Evolutionary conservation across 495 filamentous ascomycete species (phyloP).

Genomic region (Penicillium argentinense): DNA sequence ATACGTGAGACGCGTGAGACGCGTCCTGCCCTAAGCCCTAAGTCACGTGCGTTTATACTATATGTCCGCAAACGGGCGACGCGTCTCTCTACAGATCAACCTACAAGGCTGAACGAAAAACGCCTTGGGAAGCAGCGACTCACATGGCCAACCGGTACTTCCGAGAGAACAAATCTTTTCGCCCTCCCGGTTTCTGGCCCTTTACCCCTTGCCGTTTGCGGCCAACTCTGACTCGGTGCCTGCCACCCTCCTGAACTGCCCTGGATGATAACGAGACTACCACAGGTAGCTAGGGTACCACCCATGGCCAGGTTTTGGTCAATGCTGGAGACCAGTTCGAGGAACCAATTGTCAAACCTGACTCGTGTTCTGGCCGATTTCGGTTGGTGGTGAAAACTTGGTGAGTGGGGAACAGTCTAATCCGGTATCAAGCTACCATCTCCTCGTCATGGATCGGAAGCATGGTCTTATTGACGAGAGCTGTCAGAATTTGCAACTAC

Average conservation of each 20-base stretch:
- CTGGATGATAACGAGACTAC: constrained; percentile 25
- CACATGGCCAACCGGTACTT: no score
- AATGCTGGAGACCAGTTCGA: not conserved
- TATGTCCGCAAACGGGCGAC: constrained; percentile 17
- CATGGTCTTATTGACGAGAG: not conserved
- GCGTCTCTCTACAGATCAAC: not conserved
- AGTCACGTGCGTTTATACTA: constrained; percentile 12
- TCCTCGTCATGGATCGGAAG: constrained; percentile 14
- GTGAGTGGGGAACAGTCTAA: constrained; percentile 6
- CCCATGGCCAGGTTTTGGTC: no score
- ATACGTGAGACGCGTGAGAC: constrained; percentile 20
- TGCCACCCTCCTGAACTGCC: constrained; percentile 4
- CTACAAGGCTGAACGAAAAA: no score
- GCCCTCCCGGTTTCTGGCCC: not conserved
- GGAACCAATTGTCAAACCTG: not conserved
- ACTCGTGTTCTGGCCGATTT: not conserved
- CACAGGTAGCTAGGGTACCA: not conserved
- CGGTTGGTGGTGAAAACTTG: not conserved
- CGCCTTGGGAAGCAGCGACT: not conserved
- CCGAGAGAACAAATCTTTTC: no score
- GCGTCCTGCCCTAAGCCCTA: constrained; percentile 22
- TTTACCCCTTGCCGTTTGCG: constrained; percentile 18
- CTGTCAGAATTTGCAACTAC: not conserved
- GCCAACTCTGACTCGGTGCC: constrained; percentile 11
- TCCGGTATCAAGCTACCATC: constrained; percentile 4